Conservation (phyloP, 1,284 basidiomycete species). For the Ganoderma boninense region DNA sequence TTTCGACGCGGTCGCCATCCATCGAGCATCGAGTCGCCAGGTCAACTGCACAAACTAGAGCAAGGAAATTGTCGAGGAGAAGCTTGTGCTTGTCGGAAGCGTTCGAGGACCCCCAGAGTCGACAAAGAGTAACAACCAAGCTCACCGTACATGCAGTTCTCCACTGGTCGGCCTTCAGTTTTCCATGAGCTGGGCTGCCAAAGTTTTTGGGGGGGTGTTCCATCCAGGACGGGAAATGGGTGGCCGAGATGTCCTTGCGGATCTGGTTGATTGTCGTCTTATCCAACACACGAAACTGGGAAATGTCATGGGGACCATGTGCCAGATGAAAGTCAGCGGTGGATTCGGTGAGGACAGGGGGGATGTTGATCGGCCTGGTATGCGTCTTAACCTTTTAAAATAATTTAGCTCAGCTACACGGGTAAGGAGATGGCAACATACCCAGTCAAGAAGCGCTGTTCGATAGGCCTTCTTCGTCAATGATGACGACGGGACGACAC, state of each 20-base stretch:
- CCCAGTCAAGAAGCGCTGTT: no score
- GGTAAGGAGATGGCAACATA: no score
- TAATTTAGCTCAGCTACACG: no score
- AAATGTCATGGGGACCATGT: neutral
- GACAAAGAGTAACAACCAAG: slow-evolving; percentile 44
- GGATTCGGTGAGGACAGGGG: neutral
- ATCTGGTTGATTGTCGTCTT: slow-evolving; percentile 35
- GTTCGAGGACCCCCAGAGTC: slow-evolving; percentile 42
- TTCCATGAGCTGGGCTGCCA: slow-evolving; percentile 42
- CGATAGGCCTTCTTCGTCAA: no score
- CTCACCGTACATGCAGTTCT: slow-evolving; percentile 36
- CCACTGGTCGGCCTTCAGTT: slow-evolving; percentile 51
- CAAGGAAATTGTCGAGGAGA: slow-evolving; percentile 46
- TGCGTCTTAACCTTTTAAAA: no score
- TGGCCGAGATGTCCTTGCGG: slow-evolving; percentile 39
- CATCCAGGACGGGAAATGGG: slow-evolving; percentile 43
- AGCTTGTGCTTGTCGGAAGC: slow-evolving; percentile 3
- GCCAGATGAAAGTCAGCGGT: slow-evolving; percentile 8
- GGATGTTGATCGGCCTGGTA: no score
- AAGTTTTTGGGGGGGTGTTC: slow-evolving; percentile 39
- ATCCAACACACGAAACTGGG: neutral
- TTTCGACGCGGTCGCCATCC: slow-evolving; percentile 1
- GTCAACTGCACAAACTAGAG: slow-evolving; percentile 13
- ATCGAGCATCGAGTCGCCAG: slow-evolving; percentile 18
- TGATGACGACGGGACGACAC: no score